phyloP scores from a whole-genome alignment of 352 stramenopile genomes.

The Globisporangium radiosum region DNA sequence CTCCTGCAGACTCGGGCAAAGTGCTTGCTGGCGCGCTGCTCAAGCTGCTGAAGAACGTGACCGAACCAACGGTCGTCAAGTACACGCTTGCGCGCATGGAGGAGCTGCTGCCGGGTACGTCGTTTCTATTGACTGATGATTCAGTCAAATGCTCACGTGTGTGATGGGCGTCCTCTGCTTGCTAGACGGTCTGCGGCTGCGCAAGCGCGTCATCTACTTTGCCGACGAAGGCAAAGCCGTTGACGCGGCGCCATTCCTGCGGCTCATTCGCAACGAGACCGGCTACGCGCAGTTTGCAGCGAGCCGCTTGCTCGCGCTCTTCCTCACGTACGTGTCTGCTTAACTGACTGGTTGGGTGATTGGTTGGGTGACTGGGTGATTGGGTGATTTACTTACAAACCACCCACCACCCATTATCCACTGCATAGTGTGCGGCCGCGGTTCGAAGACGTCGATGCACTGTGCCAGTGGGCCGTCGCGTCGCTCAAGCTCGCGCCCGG shows the following conservation, averaged over 20 bases:
- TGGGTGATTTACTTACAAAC: not conserved
- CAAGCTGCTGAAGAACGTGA: conserved; percentile 87
- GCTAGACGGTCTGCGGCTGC: conserved; percentile 62
- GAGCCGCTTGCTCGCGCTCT: conserved; percentile 73
- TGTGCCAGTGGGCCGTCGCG: conserved; percentile 77
- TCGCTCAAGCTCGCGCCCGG: conserved; percentile 59
- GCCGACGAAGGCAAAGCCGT: conserved; percentile 64
- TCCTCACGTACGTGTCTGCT: conserved; percentile 51
- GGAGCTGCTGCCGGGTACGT: conserved; percentile 67
- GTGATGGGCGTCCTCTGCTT: too few species aligned
- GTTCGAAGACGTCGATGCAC: conserved; percentile 70
- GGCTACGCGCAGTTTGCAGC: conserved; percentile 83
- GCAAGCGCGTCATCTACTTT: conserved; percentile 77
- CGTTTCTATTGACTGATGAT: too few species aligned
- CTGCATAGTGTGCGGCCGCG: conserved; percentile 55
- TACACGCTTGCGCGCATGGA: conserved; percentile 86
- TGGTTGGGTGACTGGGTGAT: not conserved
- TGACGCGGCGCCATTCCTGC: conserved; percentile 73
- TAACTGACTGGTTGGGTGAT: not conserved
- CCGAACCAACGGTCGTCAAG: conserved; percentile 79
- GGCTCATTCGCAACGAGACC: conserved; percentile 80
- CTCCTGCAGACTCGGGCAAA: conserved; percentile 46
- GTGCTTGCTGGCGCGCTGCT: conserved; percentile 58
- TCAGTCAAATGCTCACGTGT: too few species aligned
- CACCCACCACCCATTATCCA: not conserved